A percentile compares a stretch with the other conserved stretches of the same genome.
Conservation (phyloP, 1,284 basidiomycete species). For the Earliella scabrosa region DNA sequence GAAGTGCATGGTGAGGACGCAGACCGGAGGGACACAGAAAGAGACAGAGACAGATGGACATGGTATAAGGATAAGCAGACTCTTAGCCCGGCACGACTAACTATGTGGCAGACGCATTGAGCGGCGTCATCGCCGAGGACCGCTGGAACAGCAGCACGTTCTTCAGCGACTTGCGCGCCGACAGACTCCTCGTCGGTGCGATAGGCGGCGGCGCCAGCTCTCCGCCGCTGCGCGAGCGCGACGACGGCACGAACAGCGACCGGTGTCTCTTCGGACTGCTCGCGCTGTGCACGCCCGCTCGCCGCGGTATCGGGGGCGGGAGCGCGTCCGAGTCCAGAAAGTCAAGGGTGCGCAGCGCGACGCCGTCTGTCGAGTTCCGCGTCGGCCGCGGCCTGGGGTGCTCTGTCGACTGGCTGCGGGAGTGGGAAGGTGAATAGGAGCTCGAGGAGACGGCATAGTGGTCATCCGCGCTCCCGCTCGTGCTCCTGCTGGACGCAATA, state of each 20-base stretch:
- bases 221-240: constrained; percentile 16
- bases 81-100: neutral
- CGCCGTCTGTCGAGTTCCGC: constrained; percentile 17
- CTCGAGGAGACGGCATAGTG: neutral
- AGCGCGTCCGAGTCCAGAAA: neutral
- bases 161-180: constrained; percentile 6
- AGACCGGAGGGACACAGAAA: neutral
- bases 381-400: constrained; percentile 5
- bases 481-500: constrained; percentile 17
- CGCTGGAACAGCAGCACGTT: constrained; percentile 16
- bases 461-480: constrained; percentile 20
- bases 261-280: constrained; percentile 29
- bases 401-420: no score
- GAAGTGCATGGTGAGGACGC: no score
- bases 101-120: neutral
- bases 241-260: constrained; percentile 30
- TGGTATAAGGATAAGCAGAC: neutral
- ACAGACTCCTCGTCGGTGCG: neutral
- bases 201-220: neutral
- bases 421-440: neutral
- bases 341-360: constrained; percentile 1
- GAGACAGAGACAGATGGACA: neutral
- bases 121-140: constrained; percentile 6
- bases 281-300: constrained; percentile 16
- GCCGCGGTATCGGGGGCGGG: constrained; percentile 3